These are phyloP conservation scores for Colletotrichum gigasporum DNA, from an alignment of 2,329 filamentous ascomycete genomes.

Conservation along the genomic window DNA sequence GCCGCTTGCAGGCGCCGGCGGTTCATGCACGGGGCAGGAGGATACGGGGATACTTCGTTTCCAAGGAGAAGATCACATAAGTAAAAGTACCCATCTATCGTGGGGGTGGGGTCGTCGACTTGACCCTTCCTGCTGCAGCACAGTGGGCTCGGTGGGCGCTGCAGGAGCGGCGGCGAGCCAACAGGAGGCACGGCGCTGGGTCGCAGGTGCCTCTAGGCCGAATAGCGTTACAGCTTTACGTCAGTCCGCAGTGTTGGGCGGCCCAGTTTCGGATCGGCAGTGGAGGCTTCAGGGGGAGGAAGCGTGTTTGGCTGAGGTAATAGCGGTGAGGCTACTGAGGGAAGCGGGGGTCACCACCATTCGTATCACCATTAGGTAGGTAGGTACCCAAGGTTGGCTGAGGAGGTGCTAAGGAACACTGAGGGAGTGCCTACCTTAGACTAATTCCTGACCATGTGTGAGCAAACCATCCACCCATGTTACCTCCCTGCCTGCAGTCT, in stretches of 20 bases:
- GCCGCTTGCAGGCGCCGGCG: conserved; percentile 22
- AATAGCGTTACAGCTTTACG: conserved; percentile 15
- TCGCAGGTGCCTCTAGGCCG: conserved; percentile 15
- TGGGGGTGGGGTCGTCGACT: conserved; percentile 16
- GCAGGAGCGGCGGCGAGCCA: background rate
- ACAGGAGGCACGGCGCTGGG: background rate
- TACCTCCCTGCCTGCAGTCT: too few species aligned
- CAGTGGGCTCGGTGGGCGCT: too few species aligned
- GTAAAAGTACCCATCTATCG: conserved; percentile 14
- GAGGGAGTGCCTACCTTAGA: too few species aligned
- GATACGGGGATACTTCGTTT: conserved; percentile 18
- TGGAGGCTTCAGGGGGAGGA: background rate
- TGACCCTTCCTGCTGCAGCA: too few species aligned
- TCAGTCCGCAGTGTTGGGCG: conserved; percentile 2
- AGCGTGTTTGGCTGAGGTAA: conserved; percentile 14
- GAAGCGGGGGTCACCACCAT: background rate
- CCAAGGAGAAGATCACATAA: too few species aligned
- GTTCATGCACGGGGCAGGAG: conserved; percentile 12
- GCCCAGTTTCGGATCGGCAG: conserved; percentile 19
- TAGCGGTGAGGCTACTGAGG: conserved; percentile 17
- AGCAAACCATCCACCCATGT: too few species aligned
- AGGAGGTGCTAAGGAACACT: too few species aligned
- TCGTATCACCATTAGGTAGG: too few species aligned
- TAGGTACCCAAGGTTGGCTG: background rate
- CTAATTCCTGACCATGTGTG: too few species aligned